Base-by-base conservation (phyloP, 345 rosid genomes). In the Eucalyptus caleyi region DNA sequence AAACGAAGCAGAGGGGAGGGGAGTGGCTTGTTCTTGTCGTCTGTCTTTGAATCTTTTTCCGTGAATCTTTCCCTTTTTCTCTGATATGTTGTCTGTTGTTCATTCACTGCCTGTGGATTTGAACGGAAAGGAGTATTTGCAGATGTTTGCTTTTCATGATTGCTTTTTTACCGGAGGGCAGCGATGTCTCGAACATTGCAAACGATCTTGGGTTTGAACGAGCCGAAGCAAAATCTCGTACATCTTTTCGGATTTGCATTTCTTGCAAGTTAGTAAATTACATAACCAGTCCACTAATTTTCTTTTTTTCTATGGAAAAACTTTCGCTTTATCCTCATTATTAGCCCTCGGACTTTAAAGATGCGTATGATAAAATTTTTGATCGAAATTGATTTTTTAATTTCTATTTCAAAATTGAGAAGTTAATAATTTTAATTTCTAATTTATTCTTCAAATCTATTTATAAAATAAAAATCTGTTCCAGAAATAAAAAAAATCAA, bases 361-460 rank as follows among this genome's bases (percentile, higher is more conserved):
- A 0, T 47, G 0, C 1, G 1, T 2, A 11, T 4, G 14, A 4
- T 0, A 49, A 49, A 49, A 49, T 49, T 49, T 49, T 4, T 47
- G 50, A 2, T 47, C 4, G 11, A 47, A 11, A 47, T 47, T 47
- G 1, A 47, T 47, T 47, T 47, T 0, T 10, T 0, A 47, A 47
- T 47, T 47, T 47, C 0, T 47, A 47, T 47, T 47, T 47, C 13
- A 49, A 11, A 49, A 49, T 49, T 4, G 5, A 49, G 2, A 49
- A 49, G 14, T 49, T 12, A 11, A 49, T 11, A 49, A 11, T 49
- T 49, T 49, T 49, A 49, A 0, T 1, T 49, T 49, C 14, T 11
- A 1, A 49, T 49, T 49, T 49, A 11, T 49, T 49, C 0, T 12
- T 49, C 5, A 49, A 49, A 49, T 49, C 15, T 1, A 12, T 4